Base-by-base conservation (phyloP, 2,329 filamentous ascomycete genomes). In the Ophiostoma tasmaniense region DNA sequence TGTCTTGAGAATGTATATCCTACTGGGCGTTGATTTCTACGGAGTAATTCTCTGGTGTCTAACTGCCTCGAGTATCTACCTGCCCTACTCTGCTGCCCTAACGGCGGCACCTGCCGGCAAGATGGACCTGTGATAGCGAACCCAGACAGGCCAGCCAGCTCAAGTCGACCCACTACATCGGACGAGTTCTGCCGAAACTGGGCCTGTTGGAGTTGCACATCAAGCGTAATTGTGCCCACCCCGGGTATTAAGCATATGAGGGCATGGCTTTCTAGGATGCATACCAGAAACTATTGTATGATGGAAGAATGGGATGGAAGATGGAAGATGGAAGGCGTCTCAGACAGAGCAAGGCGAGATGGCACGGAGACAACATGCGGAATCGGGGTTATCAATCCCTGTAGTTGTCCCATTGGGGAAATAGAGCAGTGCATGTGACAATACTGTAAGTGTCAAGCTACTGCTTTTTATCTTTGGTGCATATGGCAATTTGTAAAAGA, bases 111-210 rank as follows among this genome's bases (percentile, higher is more conserved):
- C 20, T 37, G 6, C 61, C 61, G 61, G 61, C 61, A 64, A 37
- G 30, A 64, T 39, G 22, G 61, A 13, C 61, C 59, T 37, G 61
- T 64, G 17, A 35, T 35, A 64, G 33, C 13, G 52, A 59, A 25
- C 52, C 22, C 45, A 28, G n/a, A 55, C 50, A 28, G 59, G 10
- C 17, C 59, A 62, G 33, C 33, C 33, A 33, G 59, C 35, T 33
- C 59, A 62, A 35, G 30, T 35, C 33, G 61, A 25, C 33, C 68
- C 66, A 52, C 37, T 10, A 22, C 39, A 45, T 72, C 71, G 71
- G 71, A 62, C 67, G 64, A 70, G 66, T 70, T 70, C 45, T 72
- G 71, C 71, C 71, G 71, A 72, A 64, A 61, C 42, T 67, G 64
- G 66, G 22, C 50, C 42, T 17, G 42, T 45, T n/a, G 5, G 17